These are phyloP conservation scores for Ramichloridium luteum DNA, from an alignment of 2,329 filamentous ascomycete genomes.

Conservation along the genomic window DNA sequence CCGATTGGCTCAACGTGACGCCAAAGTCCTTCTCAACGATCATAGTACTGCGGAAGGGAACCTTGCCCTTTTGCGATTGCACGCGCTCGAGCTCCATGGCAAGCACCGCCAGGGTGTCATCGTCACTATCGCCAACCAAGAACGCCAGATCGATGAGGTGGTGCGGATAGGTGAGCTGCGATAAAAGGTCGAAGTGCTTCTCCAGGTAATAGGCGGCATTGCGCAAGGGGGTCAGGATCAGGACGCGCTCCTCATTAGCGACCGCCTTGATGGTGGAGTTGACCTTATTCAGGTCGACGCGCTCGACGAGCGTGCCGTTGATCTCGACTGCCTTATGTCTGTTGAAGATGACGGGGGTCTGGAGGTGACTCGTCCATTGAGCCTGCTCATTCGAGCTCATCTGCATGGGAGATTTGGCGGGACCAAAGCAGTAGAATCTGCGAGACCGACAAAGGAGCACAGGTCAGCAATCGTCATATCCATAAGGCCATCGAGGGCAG, in stretches of 20 bases:
- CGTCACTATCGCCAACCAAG: constrained; percentile 79
- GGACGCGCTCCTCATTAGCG: constrained; percentile 70
- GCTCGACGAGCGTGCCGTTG: constrained; percentile 66
- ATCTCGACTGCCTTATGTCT: constrained; percentile 79
- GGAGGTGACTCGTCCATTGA: constrained; percentile 75
- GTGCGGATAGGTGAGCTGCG: constrained; percentile 85
- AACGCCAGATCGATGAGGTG: constrained; percentile 91
- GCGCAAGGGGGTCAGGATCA: constrained; percentile 86
- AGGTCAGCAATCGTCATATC: constrained; percentile 16
- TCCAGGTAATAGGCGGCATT: constrained; percentile 72
- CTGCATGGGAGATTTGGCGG: constrained; percentile 86
- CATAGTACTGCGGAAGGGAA: constrained; percentile 73
- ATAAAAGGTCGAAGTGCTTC: constrained; percentile 87
- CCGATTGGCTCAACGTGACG: constrained; percentile 59
- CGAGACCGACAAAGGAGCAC: constrained; percentile 4
- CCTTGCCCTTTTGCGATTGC: constrained; percentile 61
- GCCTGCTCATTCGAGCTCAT: constrained; percentile 87
- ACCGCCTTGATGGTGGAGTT: constrained; percentile 67
- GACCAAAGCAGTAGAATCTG: constrained; percentile 96
- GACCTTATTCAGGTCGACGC: constrained; percentile 75
- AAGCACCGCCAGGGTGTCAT: constrained; percentile 83
- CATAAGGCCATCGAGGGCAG: not conserved
- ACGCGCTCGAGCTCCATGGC: constrained; percentile 76
- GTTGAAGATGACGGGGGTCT: constrained; percentile 93
- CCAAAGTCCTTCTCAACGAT: constrained; percentile 90